Conservation (phyloP, 2,329 filamentous ascomycete species). For the Moelleriella libera region DNA sequence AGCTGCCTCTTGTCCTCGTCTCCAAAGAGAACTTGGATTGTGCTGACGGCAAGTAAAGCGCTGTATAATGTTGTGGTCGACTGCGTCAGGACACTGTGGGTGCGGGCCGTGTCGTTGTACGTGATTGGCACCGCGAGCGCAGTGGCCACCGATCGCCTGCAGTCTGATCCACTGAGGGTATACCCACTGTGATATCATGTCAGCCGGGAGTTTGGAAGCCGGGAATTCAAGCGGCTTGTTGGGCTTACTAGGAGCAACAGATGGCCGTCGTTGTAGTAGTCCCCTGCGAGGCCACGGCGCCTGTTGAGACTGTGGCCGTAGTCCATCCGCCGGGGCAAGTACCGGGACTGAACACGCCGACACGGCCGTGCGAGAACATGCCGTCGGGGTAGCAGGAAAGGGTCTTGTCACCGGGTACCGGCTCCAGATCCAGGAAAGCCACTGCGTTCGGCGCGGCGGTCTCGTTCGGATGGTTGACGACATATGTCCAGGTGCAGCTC, state of each 20-base stretch:
- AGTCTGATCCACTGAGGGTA: constrained; percentile 16
- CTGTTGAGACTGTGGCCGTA: constrained; percentile 18
- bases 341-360: constrained; percentile 24
- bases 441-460: constrained; percentile 14
- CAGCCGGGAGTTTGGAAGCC: not conserved
- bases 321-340: constrained; percentile 26
- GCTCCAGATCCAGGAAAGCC: constrained; percentile 22
- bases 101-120: constrained; percentile 19
- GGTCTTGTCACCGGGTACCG: constrained; percentile 19
- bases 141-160: constrained; percentile 19
- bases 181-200: constrained; percentile 16
- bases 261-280: constrained; percentile 23
- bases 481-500: constrained; percentile 24
- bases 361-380: constrained; percentile 22
- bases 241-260: constrained; percentile 26
- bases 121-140: constrained; percentile 21
- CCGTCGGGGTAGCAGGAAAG: constrained; percentile 25
- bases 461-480: constrained; percentile 12
- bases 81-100: constrained; percentile 18
- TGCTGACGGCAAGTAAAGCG: constrained; percentile 22
- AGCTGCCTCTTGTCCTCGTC: constrained; percentile 19
- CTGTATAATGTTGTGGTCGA: constrained; percentile 22
- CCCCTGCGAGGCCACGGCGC: constrained; percentile 9
- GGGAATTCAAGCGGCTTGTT: not conserved
- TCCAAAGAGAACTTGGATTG: constrained; percentile 21